Conservation (phyloP, 1,284 basidiomycete genomes). For the Golubevia sp. region DNA sequence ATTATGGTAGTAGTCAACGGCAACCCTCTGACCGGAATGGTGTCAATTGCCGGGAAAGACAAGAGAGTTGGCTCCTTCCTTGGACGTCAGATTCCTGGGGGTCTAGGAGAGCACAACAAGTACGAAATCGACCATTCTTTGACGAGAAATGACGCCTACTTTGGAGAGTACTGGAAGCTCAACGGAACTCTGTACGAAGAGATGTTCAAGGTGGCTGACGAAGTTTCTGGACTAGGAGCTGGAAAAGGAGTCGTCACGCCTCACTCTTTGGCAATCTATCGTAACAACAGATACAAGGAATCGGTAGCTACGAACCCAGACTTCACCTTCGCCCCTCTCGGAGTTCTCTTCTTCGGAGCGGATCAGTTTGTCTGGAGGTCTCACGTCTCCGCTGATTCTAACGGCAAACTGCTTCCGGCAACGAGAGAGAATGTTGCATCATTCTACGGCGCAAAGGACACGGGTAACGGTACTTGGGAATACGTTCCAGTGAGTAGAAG, state of each 20-base stretch:
- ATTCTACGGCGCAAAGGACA: conserved; percentile 18
- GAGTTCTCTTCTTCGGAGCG: conserved; percentile 8
- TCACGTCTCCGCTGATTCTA: conserved; percentile 3
- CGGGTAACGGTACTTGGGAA: conserved; percentile 15
- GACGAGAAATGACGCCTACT: conserved; percentile 3
- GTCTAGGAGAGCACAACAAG: conserved; percentile 11
- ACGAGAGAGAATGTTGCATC: conserved; percentile 1
- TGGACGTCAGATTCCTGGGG: conserved; percentile 1
- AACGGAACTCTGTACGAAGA: conserved; percentile 7
- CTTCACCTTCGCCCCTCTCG: conserved; percentile 9
- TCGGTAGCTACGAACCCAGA: conserved; percentile 7
- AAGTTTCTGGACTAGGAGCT: conserved; percentile 5
- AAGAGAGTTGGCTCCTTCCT: conserved; percentile 1
- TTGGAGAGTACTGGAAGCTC: conserved; percentile 10
- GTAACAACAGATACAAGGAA: conserved; percentile 4
- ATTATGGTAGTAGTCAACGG: conserved; percentile 6
- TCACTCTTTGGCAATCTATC: neutral
- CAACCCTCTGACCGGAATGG: conserved; percentile 9
- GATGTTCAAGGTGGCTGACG: conserved; percentile 10
- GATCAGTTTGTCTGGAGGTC: conserved; percentile 12
- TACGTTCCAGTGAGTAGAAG: no score
- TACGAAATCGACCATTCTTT: conserved; percentile 16
- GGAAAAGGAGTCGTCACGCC: conserved; percentile 3
- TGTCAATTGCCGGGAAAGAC: conserved; percentile 9
- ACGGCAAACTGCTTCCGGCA: conserved; percentile 3